phyloP scores from a whole-genome alignment of 2,329 filamentous ascomycete species.

The Fusarium nurragi region DNA sequence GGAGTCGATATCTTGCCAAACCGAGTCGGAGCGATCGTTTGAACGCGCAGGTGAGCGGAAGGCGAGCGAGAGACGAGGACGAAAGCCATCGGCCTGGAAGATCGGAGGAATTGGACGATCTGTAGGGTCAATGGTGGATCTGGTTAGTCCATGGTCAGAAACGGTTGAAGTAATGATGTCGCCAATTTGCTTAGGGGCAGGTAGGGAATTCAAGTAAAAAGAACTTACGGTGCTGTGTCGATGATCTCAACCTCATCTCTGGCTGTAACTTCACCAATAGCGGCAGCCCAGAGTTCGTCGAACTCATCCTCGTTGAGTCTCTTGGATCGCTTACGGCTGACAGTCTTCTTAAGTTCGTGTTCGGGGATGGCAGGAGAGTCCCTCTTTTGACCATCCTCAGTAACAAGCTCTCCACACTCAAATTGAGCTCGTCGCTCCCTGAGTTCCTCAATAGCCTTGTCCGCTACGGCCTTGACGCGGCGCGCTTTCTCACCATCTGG shows the following conservation, averaged over 20 bases:
- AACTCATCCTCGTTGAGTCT: conserved; percentile 89
- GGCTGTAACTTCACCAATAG: conserved; percentile 74
- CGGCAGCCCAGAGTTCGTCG: conserved; percentile 83
- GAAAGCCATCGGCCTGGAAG: conserved; percentile 72
- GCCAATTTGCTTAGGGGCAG: conserved; percentile 24
- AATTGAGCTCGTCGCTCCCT: conserved; percentile 86
- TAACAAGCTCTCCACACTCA: conserved; percentile 81
- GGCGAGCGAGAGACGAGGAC: conserved; percentile 88
- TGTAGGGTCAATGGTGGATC: conserved; percentile 76
- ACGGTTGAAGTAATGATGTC: conserved; percentile 42
- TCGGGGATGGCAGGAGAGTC: conserved; percentile 70
- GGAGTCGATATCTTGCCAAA: conserved; percentile 86
- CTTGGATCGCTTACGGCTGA: conserved; percentile 80
- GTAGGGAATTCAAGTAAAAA: conserved; percentile 22
- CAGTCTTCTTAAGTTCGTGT: conserved; percentile 78
- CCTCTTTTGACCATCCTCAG: conserved; percentile 68
- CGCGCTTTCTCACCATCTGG: conserved; percentile 92
- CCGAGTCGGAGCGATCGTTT: conserved; percentile 80
- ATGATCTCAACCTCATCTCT: conserved; percentile 68
- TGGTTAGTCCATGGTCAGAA: conserved; percentile 84
- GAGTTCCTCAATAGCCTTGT: conserved; percentile 87
- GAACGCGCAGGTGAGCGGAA: conserved; percentile 87
- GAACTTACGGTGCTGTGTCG: conserved; percentile 62
- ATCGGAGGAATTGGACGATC: conserved; percentile 72
- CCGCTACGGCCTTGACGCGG: conserved; percentile 85